These are phyloP conservation scores for Rugonectria rugulosa DNA, from an alignment of 2,329 filamentous ascomycete genomes.

Conservation along the genomic window DNA sequence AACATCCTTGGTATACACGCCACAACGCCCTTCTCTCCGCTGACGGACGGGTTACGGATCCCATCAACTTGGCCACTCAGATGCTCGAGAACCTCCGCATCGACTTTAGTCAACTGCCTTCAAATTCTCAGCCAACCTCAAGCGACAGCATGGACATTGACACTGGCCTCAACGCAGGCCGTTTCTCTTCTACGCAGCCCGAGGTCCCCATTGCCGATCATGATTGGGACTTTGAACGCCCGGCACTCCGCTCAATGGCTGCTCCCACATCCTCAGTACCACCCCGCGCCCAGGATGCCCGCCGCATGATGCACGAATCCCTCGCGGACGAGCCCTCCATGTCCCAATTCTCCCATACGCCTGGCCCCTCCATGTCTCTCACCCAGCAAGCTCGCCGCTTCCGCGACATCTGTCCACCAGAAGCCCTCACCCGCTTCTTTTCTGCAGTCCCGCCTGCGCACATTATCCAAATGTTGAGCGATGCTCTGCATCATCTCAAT, in stretches of 20 bases:
- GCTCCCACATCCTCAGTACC: slow-evolving; percentile 48
- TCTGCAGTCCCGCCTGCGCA: slow-evolving; percentile 78
- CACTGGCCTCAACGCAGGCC: slow-evolving; percentile 50
- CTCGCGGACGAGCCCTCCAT: slow-evolving; percentile 87
- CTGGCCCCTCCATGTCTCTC: slow-evolving; percentile 79
- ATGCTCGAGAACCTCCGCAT: slow-evolving; percentile 94
- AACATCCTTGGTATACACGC: slow-evolving; percentile 94
- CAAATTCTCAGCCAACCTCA: slow-evolving; percentile 52
- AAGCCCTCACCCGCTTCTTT: slow-evolving; percentile 91
- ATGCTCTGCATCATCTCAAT: slow-evolving; percentile 84
- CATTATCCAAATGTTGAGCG: slow-evolving; percentile 80
- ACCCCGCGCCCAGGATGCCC: slow-evolving; percentile 42
- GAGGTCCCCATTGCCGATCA: slow-evolving; percentile 78
- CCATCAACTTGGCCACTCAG: slow-evolving; percentile 85
- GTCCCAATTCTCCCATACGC: slow-evolving; percentile 83
- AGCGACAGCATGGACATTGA: slow-evolving; percentile 77
- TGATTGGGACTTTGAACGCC: slow-evolving; percentile 88
- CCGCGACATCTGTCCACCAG: slow-evolving; percentile 87
- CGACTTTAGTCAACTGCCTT: slow-evolving; percentile 77
- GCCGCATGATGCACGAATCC: slow-evolving; percentile 61
- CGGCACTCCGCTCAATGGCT: slow-evolving; percentile 62
- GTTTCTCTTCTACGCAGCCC: slow-evolving; percentile 84
- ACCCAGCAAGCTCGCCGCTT: slow-evolving; percentile 91
- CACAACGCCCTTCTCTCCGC: slow-evolving; percentile 77
- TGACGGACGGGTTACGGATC: slow-evolving; percentile 79